Percentiles rank a stretch among this genome's conserved stretches.
These are phyloP conservation scores for Trichoderma gamsii DNA, from an alignment of 495 filamentous ascomycete genomes.

Conservation along the genomic window DNA sequence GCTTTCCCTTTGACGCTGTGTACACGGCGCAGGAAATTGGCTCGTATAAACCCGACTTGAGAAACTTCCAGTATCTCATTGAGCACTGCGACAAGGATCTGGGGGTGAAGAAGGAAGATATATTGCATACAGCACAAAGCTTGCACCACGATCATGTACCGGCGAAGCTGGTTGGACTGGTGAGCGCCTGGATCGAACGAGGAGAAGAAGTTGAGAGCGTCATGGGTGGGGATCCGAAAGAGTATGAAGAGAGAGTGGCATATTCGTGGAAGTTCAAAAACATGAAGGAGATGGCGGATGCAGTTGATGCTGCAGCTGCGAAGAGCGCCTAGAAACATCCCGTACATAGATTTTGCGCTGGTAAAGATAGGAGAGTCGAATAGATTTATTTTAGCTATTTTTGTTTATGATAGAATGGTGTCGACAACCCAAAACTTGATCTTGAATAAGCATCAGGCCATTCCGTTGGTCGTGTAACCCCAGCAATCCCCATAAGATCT, in stretches of 20 bases:
- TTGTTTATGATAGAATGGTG: not conserved
- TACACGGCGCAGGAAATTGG: constrained; percentile 73
- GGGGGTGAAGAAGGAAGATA: constrained; percentile 45
- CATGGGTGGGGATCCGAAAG: constrained; percentile 34
- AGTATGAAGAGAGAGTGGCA: constrained; percentile 35
- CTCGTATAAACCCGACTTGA: constrained; percentile 62
- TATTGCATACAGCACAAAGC: constrained; percentile 66
- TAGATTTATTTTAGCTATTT: not conserved
- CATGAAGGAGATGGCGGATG: constrained; percentile 65
- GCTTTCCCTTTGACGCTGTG: constrained; percentile 55
- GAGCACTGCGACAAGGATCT: constrained; percentile 47
- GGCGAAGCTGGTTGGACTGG: constrained; percentile 54
- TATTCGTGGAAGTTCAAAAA: constrained; percentile 51
- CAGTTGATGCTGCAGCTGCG: constrained; percentile 41
- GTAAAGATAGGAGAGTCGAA: not conserved
- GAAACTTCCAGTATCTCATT: constrained; percentile 65
- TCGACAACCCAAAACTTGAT: not conserved
- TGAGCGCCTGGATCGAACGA: constrained; percentile 66
- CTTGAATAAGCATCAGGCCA: too few species aligned
- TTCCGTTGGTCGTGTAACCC: too few species aligned
- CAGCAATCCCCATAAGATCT: too few species aligned
- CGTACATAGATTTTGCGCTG: not conserved
- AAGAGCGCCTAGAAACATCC: not conserved
- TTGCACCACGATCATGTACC: constrained; percentile 68
- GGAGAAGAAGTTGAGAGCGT: constrained; percentile 42